phyloP scores from a whole-genome alignment of 1,139 yeast species.

The Yamadazyma trypodendri region DNA sequence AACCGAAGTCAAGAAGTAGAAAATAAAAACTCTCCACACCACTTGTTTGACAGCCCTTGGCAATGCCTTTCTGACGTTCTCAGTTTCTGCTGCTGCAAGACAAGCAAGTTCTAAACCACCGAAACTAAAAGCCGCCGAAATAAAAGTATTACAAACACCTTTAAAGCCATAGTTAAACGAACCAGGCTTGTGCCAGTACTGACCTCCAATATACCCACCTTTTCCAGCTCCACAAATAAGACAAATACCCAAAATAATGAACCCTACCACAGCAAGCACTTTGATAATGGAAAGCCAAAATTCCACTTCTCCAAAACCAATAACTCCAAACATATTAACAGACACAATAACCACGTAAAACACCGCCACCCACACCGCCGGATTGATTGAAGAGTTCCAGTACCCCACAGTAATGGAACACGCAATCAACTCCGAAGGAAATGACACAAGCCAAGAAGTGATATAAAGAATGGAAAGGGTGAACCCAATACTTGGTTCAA shows the following conservation, averaged over 20 bases:
- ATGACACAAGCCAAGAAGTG: conserved; percentile 42
- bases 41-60: conserved; percentile 77
- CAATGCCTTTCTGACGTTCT: conserved; percentile 62
- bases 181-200: conserved; percentile 43
- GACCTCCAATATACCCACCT: conserved; percentile 41
- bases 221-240: conserved; percentile 45
- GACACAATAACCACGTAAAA: conserved; percentile 35
- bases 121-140: conserved; percentile 83
- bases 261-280: conserved; percentile 44
- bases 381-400: conserved; percentile 38
- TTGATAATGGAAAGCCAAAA: conserved; percentile 40
- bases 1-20: conserved; percentile 50
- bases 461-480: conserved; percentile 45
- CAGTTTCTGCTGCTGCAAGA: conserved; percentile 81
- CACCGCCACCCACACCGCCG: conserved; percentile 46
- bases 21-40: conserved; percentile 67
- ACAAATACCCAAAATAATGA: conserved; percentile 34
- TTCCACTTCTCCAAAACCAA: conserved; percentile 49
- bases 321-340: conserved; percentile 46
- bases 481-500: conserved; percentile 64
- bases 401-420: conserved; percentile 42
- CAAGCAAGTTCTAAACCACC: conserved; percentile 62
- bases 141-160: conserved; percentile 81
- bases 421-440: conserved; percentile 47
- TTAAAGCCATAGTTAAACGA: conserved; percentile 62